Evolutionary conservation across 805 yeast species (phyloP), one percentile per base, ranked within the genome.

Genomic region (Lachancea meyersii): DNA sequence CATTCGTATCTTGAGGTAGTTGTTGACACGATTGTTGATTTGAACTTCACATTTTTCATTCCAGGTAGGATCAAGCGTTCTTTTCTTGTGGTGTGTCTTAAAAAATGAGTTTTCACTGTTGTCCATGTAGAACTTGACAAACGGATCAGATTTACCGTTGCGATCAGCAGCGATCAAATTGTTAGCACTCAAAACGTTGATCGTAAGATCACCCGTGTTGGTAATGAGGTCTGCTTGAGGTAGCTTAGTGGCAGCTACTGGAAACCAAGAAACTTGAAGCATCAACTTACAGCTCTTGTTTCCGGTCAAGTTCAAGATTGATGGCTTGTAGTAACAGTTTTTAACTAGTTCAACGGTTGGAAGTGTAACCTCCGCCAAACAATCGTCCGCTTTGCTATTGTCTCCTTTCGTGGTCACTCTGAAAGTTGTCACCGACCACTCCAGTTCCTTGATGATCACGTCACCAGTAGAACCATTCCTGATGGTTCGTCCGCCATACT

Each of bases 101-200:
- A 68, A 79, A 46, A 84, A 70, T 26, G 66, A 60, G 23, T 76
- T 76, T 41, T 72, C 72, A 13, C 69, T 70, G 31, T 81, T 81
- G 64, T 89, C 80, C 54, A 86, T 58, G 55, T 72, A 79, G 48
- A 87, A 73, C 54, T 79, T 76, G 46, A 79, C 72, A 61, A 80
- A 91, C 43, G 99, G 99, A 65, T 93, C 99, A 3, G 96, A 86
- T 60, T 84, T 83, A 39, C 97, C 97, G 53, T 82, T 82, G 23
- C 85, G 70, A 65, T 93, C 99, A n/a, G 89, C 94, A 11, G 96
- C 74, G 31, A 82, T 77, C 45, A 93, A 71, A 40, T 76, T 76
- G 13, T 72, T 72, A 2, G 93, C 97, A 38, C 71, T 69, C 35
- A 80, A 50, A 4, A 86, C 71, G 23, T 73, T 77, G 27, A 88